Percentiles rank a stretch among this genome's conserved stretches.
These are phyloP conservation scores for Colletotrichum tropicale DNA, from an alignment of 2,329 filamentous ascomycete genomes.

Conservation along the genomic window DNA sequence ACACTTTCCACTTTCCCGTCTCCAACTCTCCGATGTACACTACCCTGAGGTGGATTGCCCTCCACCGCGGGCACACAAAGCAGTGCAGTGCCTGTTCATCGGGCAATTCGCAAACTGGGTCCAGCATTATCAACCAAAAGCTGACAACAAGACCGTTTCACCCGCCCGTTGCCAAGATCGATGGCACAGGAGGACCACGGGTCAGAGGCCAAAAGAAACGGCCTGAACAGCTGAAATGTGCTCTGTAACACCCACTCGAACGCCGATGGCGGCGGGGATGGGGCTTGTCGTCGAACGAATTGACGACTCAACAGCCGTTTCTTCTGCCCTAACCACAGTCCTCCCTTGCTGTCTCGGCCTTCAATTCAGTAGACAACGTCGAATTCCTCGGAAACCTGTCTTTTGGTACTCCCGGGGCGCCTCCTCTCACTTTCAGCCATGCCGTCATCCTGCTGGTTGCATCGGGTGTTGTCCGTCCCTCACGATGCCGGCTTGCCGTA, in stretches of 20 bases:
- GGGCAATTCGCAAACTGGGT: neutral
- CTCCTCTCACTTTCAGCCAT: neutral
- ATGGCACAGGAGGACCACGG: neutral
- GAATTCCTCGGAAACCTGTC: neutral
- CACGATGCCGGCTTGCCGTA: conserved; percentile 19
- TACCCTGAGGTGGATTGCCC: neutral
- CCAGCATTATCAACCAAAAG: neutral
- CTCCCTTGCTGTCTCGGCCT: neutral
- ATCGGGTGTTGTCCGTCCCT: neutral
- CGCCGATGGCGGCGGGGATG: neutral
- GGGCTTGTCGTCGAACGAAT: neutral
- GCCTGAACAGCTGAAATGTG: neutral
- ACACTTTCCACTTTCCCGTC: neutral
- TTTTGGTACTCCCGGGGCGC: neutral
- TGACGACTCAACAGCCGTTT: neutral
- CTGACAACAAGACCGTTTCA: neutral
- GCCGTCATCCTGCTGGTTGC: conserved; percentile 9
- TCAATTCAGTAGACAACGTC: neutral
- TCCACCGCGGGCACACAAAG: neutral
- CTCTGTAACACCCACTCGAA: neutral
- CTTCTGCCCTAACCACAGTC: neutral
- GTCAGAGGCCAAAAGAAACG: neutral
- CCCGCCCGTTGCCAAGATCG: conserved; percentile 8
- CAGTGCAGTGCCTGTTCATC: neutral
- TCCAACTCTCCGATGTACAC: neutral